Evolutionary conservation across 1,284 basidiomycete genomes (phyloP), one percentile per base, ranked within the genome.

Genomic region (Cutaneotrichosporon curvatum): DNA sequence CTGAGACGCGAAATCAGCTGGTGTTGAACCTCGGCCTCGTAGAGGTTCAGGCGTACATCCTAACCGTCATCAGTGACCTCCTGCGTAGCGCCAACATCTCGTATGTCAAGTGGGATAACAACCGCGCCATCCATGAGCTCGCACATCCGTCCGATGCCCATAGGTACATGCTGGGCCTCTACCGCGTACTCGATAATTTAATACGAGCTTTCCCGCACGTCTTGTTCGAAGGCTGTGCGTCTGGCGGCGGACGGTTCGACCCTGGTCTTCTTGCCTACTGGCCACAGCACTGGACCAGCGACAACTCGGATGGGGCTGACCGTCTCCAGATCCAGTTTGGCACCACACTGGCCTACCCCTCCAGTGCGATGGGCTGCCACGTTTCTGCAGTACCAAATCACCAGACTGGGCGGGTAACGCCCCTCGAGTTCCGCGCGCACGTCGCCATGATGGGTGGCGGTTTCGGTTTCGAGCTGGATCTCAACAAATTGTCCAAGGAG

Each of bases 51-150:
- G 58, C 60, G 31, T 57, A 60, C 59, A 52, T 62, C 22, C 56
- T 62, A 46, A 37, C 49, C 9, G 45, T 28, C 4, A 40, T 65
- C 18, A 25, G 25, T 23, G 18, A 35, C 11, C 15, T 65, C 12
- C 50, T 65, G 16, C 20, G 36, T 19, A 42, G 37, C 12, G 57
- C 56, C n/a, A 33, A 53, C 15, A 59, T 65, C 16, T 20, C 38
- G 14, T 65, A 61, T 30, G 49, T 65, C 50, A 65, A 65, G 39
- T 65, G 62, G 62, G 62, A 65, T 45, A 56, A 55, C 45, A 62
- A 65, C 39, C 48, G 62, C 30, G 58, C 45, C 12, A 65, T 65
- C 54, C 58, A 60, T 56, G 62, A 65, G 49, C 38, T 60, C 31
- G 40, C 56, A 14, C 22, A 41, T 11, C 61, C 59, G 0, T 43